A percentile compares a stretch with the other conserved stretches of the same genome.
phyloP scores from a whole-genome alignment of 2,329 filamentous ascomycete species.

The Clonostachys sp. region DNA sequence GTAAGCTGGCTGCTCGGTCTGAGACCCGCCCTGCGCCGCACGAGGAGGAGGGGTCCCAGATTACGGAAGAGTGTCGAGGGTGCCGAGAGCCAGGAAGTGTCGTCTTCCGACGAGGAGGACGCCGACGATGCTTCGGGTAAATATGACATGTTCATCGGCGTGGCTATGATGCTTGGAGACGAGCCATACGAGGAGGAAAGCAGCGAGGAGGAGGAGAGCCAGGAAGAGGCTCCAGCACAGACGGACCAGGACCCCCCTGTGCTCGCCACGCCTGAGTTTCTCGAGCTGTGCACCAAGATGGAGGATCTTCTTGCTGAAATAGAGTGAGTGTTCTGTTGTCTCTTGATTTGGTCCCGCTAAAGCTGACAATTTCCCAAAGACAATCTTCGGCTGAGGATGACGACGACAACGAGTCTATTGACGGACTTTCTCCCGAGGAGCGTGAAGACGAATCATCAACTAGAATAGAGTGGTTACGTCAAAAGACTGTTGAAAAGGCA shows the following conservation, averaged over 20 bases:
- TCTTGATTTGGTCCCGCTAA: background rate
- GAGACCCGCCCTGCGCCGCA: slow-evolving; percentile 6
- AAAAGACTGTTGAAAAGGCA: slow-evolving; percentile 40
- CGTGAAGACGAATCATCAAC: slow-evolving; percentile 34
- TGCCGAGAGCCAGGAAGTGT: background rate
- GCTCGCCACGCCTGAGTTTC: slow-evolving; percentile 15
- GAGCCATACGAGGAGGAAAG: slow-evolving; percentile 8
- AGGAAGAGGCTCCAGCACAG: background rate
- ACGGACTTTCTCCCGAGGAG: slow-evolving; percentile 18
- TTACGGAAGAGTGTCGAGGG: slow-evolving; percentile 5
- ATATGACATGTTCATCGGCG: background rate
- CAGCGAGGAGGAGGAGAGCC: background rate
- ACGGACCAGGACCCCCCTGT: slow-evolving; percentile 5
- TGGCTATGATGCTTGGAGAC: slow-evolving; percentile 2
- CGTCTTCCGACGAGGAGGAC: background rate
- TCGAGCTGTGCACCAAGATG: slow-evolving; percentile 15
- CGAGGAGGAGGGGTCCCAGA: slow-evolving; percentile 3
- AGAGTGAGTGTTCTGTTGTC: slow-evolving; percentile 11
- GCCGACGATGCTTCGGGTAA: background rate
- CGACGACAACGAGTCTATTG: slow-evolving; percentile 17
- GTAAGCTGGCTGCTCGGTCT: slow-evolving; percentile 3
- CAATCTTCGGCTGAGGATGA: slow-evolving; percentile 8
- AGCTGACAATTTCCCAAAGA: slow-evolving; percentile 2
- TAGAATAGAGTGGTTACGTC: slow-evolving; percentile 22
- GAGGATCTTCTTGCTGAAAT: slow-evolving; percentile 20